phyloP scores from a whole-genome alignment of 2,329 filamentous ascomycete species.

The Fusarium transvaalense region DNA sequence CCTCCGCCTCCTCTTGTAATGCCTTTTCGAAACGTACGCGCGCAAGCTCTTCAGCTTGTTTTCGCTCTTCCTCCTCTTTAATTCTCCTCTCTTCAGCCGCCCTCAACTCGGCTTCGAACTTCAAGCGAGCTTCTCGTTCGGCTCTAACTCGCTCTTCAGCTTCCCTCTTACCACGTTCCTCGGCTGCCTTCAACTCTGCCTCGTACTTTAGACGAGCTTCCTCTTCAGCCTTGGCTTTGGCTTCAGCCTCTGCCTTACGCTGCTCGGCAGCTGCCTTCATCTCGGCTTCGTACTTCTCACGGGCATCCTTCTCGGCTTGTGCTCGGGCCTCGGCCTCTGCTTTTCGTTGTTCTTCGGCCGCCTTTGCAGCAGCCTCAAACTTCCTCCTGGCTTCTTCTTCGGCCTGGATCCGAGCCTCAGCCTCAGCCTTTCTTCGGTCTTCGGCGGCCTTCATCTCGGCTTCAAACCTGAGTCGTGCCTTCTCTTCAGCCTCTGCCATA shows the following conservation, averaged over 20 bases:
- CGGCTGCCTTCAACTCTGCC: constrained; percentile 58
- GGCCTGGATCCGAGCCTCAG: constrained; percentile 59
- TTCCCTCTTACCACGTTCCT: constrained; percentile 60
- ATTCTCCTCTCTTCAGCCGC: constrained; percentile 60
- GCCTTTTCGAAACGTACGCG: constrained; percentile 57
- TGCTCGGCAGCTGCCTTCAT: constrained; percentile 59
- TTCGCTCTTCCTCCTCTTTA: constrained; percentile 56
- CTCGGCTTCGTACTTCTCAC: constrained; percentile 62
- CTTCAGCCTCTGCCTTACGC: constrained; percentile 62
- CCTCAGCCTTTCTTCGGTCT: constrained; percentile 59
- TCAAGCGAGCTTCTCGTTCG: constrained; percentile 55
- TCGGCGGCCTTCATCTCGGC: constrained; percentile 59
- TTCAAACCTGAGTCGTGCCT: constrained; percentile 61
- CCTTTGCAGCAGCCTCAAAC: constrained; percentile 59
- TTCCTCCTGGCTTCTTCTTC: constrained; percentile 61
- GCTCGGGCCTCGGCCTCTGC: constrained; percentile 38
- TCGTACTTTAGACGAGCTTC: constrained; percentile 63
- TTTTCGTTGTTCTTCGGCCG: constrained; percentile 51
- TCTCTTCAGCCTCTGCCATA: constrained; percentile 59
- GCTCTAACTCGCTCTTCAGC: constrained; percentile 61
- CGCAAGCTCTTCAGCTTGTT: constrained; percentile 63
- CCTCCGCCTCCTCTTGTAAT: constrained; percentile 57
- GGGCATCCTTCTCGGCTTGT: constrained; percentile 56
- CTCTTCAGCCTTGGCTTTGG: constrained; percentile 60
- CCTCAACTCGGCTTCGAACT: constrained; percentile 57